Base-by-base conservation (phyloP, 352 stramenopile genomes). In the Pythium phragmitis region DNA sequence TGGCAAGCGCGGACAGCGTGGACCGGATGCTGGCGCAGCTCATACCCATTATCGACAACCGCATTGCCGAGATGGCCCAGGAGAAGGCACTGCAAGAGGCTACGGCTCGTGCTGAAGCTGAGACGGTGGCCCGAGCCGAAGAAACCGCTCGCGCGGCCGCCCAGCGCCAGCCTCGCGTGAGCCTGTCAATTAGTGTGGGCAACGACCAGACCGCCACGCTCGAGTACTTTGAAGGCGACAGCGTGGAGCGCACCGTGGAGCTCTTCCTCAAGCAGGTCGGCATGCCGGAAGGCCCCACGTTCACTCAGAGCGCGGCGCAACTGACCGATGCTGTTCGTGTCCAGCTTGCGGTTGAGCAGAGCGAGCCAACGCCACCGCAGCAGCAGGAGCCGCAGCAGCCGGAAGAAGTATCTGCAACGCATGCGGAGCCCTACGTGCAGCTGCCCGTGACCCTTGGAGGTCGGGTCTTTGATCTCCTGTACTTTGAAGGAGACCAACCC, bases 211-310 rank as follows among this genome's bases (percentile, higher is more conserved):
- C 74, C 21, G 77, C 68, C 16, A 72, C 66, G 17, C 70, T 89
- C 56, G 65, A 85, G 39, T 92, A 92, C 70, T 94, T 79, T 67
- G 79, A 87, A 67, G 81, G 85, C 33, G 85, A 94, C 43, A 86
- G 75, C 59, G 37, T 90, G 34, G 77, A 91, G 60, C 68, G 73
- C 34, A 90, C 85, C 0, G 82, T 85, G 4, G 75, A 92, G 55
- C 52, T 79, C 7, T 94, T 94, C 60, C 71, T 94, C 16, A 54
- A 70, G 7, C 56, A 43, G 30, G 68, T 90, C 23, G 79, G 83
- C 3, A 43, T 94, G 56, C 66, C 69, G 13, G 63, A 81, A n/a
- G 72, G 60, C 41, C 63, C 75, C 8, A 58, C 41, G 26, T 90
- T 87, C 60, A 63, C 59, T 23, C 68, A 75, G 33, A 85, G 82